Conservation (phyloP, 192 early-diverging fungal species). For the Coemansia sp. region DNA sequence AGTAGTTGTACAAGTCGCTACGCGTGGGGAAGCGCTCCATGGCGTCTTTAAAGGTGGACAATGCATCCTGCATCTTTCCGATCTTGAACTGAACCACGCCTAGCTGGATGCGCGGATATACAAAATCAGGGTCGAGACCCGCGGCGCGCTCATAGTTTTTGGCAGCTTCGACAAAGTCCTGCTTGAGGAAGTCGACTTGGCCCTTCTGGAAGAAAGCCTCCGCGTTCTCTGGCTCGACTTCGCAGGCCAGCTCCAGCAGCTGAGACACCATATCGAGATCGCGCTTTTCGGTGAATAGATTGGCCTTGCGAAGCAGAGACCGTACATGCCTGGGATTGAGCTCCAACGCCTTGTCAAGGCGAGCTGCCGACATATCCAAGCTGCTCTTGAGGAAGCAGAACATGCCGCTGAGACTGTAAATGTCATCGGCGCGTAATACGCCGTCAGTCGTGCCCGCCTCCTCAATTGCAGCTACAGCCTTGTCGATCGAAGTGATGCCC, state of each 20-base stretch:
- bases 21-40: constrained; percentile 74
- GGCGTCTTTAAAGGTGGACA: constrained; percentile 80
- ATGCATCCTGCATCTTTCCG: constrained; percentile 73
- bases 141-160: constrained; percentile 84
- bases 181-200: constrained; percentile 73
- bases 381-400: constrained; percentile 88
- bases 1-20: constrained; percentile 96
- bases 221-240: constrained; percentile 70
- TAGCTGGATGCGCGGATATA: constrained; percentile 93
- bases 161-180: constrained; percentile 76
- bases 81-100: constrained; percentile 93
- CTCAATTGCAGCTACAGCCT: constrained; percentile 67
- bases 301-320: constrained; percentile 88
- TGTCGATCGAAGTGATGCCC: constrained; percentile 65
- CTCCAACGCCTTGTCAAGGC: constrained; percentile 80
- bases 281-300: constrained; percentile 87
- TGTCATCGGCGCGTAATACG: constrained; percentile 61
- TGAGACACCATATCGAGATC: constrained; percentile 43
- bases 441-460: constrained; percentile 31
- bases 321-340: constrained; percentile 79
- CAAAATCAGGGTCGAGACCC: constrained; percentile 76
- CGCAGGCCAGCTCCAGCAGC: constrained; percentile 51
- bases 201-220: constrained; percentile 90
- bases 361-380: constrained; percentile 68
- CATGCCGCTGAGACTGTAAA: constrained; percentile 86